Evolutionary conservation across 805 yeast genomes (phyloP).

Genomic region (Kodamaea leandrae): DNA sequence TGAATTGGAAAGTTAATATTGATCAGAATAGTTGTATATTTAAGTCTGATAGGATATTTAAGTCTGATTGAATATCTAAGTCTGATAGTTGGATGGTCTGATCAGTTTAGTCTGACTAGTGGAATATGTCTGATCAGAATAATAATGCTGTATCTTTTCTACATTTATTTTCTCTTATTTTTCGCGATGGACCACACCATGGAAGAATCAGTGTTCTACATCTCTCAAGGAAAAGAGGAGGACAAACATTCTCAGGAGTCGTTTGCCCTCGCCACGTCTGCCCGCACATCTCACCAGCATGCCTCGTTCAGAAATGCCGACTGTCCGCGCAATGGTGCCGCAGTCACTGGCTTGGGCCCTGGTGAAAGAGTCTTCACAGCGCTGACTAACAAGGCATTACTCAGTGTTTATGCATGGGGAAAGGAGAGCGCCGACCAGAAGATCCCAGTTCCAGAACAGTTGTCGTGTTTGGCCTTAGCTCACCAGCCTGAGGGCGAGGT

Average conservation of each 20-base stretch:
- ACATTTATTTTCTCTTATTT: background rate
- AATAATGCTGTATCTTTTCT: too few species aligned
- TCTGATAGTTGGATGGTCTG: too few species aligned
- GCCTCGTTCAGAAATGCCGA: slow-evolving; percentile 54
- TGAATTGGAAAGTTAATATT: too few species aligned
- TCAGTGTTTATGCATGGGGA: slow-evolving; percentile 70
- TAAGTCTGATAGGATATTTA: too few species aligned
- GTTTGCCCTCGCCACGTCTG: slow-evolving; percentile 40
- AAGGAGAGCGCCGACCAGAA: slow-evolving; percentile 74
- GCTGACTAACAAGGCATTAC: slow-evolving; percentile 66
- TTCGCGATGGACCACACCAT: slow-evolving; percentile 21
- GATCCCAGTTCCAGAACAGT: slow-evolving; percentile 79
- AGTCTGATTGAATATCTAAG: too few species aligned
- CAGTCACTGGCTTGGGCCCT: slow-evolving; percentile 43
- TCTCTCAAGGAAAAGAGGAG: slow-evolving; percentile 41
- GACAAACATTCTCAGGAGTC: slow-evolving; percentile 47
- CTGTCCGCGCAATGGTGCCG: slow-evolving; percentile 45
- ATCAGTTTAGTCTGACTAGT: too few species aligned
- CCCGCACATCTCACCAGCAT: slow-evolving; percentile 47
- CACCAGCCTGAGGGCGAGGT: slow-evolving; percentile 25
- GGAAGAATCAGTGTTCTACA: slow-evolving; percentile 52
- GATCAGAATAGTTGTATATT: too few species aligned
- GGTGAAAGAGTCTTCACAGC: slow-evolving; percentile 62
- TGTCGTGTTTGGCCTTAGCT: slow-evolving; percentile 54
- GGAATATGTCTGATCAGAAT: too few species aligned